A percentile compares a stretch with the other conserved stretches of the same genome.
These are phyloP conservation scores for Tricladium varicosporioides DNA, from an alignment of 2,329 filamentous ascomycete species.

Conservation along the genomic window DNA sequence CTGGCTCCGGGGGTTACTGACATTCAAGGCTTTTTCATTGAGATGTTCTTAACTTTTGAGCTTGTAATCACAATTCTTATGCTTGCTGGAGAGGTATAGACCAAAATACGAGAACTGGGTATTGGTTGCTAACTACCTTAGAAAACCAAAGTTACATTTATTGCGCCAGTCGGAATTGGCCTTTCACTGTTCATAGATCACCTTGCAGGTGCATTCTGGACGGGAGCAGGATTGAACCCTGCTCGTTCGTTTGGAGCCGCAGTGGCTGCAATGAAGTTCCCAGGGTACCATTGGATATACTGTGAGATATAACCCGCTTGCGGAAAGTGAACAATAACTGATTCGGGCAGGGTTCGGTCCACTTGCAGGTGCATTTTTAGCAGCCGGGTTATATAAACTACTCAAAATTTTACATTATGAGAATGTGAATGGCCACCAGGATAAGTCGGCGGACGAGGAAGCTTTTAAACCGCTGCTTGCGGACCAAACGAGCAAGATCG, in stretches of 20 bases:
- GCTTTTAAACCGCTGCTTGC: neutral
- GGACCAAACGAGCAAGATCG: neutral
- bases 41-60: too few relatives aligned
- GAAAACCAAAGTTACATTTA: too few relatives aligned
- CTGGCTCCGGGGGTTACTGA: too few relatives aligned
- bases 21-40: too few relatives aligned
- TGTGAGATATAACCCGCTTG: too few relatives aligned
- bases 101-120: too few relatives aligned
- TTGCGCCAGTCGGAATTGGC: too few relatives aligned
- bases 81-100: too few relatives aligned
- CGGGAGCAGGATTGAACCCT: conserved; percentile 45
- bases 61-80: too few relatives aligned
- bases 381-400: conserved; percentile 44
- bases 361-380: conserved; percentile 44
- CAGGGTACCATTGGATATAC: too few relatives aligned
- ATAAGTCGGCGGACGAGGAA: conserved; percentile 22
- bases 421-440: conserved; percentile 49
- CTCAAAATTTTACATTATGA: conserved; percentile 48
- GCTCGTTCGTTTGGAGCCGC: conserved; percentile 44
- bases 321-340: too few relatives aligned
- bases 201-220: conserved; percentile 20
- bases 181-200: neutral
- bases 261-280: conserved; percentile 34
- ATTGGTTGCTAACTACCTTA: too few relatives aligned
- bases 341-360: conserved; percentile 39